A percentile compares a stretch with the other conserved stretches of the same genome.
Conservation (phyloP, 2,329 filamentous ascomycete species). For the Beauveria pseudobassiana region DNA sequence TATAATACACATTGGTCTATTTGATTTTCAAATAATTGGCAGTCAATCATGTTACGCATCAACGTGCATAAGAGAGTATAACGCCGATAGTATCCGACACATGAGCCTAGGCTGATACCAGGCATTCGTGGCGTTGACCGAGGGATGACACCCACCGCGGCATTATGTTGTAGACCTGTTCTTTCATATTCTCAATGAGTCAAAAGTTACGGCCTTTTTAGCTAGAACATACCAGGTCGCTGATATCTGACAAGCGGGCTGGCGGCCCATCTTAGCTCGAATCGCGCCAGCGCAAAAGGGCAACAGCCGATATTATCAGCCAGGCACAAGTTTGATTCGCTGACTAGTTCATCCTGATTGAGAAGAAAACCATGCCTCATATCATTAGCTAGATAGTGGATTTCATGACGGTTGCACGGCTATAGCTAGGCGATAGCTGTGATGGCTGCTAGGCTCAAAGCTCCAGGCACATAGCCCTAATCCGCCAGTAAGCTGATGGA, state of each 20-base stretch:
- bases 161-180: background rate
- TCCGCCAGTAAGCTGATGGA: background rate
- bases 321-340: background rate
- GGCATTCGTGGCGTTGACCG: no score
- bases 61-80: background rate
- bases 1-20: no score
- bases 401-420: background rate
- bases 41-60: background rate
- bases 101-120: background rate
- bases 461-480: background rate
- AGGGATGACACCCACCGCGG: no score
- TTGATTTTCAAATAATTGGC: no score
- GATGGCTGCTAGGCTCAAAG: background rate
- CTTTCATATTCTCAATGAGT: background rate
- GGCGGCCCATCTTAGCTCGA: background rate
- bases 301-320: background rate
- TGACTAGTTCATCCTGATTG: background rate
- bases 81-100: background rate
- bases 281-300: background rate
- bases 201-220: no score
- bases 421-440: background rate
- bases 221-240: no score
- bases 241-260: background rate
- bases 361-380: background rate
- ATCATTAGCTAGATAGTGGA: background rate